Base-by-base conservation (phyloP, 1,284 basidiomycete genomes). In the Ganoderma resinaceum region DNA sequence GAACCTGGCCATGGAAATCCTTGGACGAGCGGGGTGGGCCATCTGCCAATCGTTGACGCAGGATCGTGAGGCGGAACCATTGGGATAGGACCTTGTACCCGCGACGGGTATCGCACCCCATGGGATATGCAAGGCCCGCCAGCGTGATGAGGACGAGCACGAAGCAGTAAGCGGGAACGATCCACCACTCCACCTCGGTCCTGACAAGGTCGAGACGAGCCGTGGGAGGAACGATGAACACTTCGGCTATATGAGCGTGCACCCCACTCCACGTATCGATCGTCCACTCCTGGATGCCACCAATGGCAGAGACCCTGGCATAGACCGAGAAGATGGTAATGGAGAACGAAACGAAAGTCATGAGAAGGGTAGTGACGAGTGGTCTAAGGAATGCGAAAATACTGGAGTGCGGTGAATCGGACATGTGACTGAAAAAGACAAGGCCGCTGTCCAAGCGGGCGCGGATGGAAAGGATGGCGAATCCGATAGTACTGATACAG, bases 341-440 rank as follows among this genome's bases (percentile, higher is more conserved):
- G 65, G 81, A 78, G 33, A 84, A 67, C 33, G 78, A 72, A 59
- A 82, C 68, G 1, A 82, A 66, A 20, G 79, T 75, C 58, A 81
- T 77, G 57, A 81, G 69, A 53, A 84, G 73, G 6, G 79, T 77
- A 9, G 76, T 77, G 31, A 77, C 60, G 33, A 86, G 72, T 26
- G 82, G 82, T 46, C 83, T 81, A 40, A 81, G 70, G 77, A 88
- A 85, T 75, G 67, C 82, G 77, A 65, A 83, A 68, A 74, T 83
- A 80, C 43, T 73, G 65, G 63, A 74, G 67, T 72, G 82, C 73
- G 69, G 78, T 63, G 66, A 77, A 63, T 67, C 79, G 63, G 70
- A 75, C 40, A 68, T 65, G 61, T 77, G 68, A 23, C 75, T 76
- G 69, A 79, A 79, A 60, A 77, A 79, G 62, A 79, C 80, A 53